A percentile compares a stretch with the other conserved stretches of the same genome.
Evolutionary conservation across 352 stramenopile species (phyloP).

Genomic region (Thraustotheca clavata): DNA sequence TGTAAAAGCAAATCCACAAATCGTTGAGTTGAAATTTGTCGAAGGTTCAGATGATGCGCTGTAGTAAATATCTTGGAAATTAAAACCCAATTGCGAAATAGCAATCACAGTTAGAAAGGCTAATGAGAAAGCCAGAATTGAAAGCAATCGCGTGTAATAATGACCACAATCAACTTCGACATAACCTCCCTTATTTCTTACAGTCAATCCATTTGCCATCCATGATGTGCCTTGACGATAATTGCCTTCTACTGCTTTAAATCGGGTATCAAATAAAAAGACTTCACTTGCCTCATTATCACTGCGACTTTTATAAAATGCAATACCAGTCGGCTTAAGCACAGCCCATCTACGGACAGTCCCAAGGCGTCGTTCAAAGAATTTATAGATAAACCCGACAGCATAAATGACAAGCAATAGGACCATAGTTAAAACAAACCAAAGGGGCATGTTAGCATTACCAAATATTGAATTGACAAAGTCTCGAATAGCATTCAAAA

Average conservation of each 20-base stretch:
- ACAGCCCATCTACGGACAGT: slow-evolving; percentile 81
- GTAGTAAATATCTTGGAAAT: slow-evolving; percentile 44
- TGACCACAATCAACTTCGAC: slow-evolving; percentile 81
- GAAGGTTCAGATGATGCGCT: slow-evolving; percentile 23
- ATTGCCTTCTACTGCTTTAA: slow-evolving; percentile 62
- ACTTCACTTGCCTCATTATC: slow-evolving; percentile 77
- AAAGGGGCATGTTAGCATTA: background rate
- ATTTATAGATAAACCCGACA: slow-evolving; percentile 79
- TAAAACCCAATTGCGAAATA: slow-evolving; percentile 45
- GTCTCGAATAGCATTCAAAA: background rate
- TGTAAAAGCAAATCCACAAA: slow-evolving; percentile 12
- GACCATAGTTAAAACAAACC: slow-evolving; percentile 43
- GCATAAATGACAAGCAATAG: slow-evolving; percentile 51
- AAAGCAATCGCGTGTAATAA: slow-evolving; percentile 75
- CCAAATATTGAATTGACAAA: background rate
- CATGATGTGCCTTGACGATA: slow-evolving; percentile 78
- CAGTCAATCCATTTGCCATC: slow-evolving; percentile 79
- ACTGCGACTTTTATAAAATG: slow-evolving; percentile 59
- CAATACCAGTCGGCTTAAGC: slow-evolving; percentile 80
- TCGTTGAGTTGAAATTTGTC: slow-evolving; percentile 30
- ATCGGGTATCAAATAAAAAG: slow-evolving; percentile 81
- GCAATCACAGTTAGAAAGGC: slow-evolving; percentile 64
- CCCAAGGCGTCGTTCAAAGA: slow-evolving; percentile 77
- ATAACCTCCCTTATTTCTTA: slow-evolving; percentile 69
- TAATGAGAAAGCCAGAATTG: slow-evolving; percentile 45